Evolutionary conservation across 176 grass and related monocot genomes (phyloP).

Genomic region (Microstegium vimineum): DNA sequence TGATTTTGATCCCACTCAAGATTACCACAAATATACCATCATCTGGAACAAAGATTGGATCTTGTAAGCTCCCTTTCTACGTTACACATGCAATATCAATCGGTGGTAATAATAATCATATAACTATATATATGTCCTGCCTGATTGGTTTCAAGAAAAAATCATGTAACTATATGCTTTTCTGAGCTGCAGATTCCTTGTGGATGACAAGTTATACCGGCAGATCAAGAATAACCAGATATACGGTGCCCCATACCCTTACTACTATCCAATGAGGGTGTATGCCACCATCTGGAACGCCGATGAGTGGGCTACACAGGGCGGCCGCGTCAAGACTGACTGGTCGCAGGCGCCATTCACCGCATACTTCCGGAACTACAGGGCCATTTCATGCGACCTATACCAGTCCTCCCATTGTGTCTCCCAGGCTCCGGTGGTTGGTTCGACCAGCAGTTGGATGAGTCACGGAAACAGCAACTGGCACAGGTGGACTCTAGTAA

Average conservation of each 20-base stretch:
- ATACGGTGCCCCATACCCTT: slow-evolving; percentile 39
- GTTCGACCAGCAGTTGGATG: slow-evolving; percentile 34
- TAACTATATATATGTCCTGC: neutral
- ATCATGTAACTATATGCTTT: too few species aligned
- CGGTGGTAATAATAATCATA: neutral
- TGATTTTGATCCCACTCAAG: slow-evolving; percentile 66
- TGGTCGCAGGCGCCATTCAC: slow-evolving; percentile 60
- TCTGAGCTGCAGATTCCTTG: slow-evolving; percentile 62
- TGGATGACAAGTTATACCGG: slow-evolving; percentile 49
- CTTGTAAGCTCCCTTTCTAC: slow-evolving; percentile 38
- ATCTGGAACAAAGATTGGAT: slow-evolving; percentile 48
- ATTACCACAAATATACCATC: slow-evolving; percentile 75
- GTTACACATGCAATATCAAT: neutral
- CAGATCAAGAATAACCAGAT: slow-evolving; percentile 49
- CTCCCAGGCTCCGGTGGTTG: slow-evolving; percentile 14
- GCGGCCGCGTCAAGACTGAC: slow-evolving; percentile 56
- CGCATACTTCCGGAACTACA: slow-evolving; percentile 63
- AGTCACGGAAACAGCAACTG: slow-evolving; percentile 28
- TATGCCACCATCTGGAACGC: slow-evolving; percentile 60
- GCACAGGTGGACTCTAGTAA: slow-evolving; percentile 28
- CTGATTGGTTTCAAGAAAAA: too few species aligned
- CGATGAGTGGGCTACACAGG: slow-evolving; percentile 64
- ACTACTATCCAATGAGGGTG: slow-evolving; percentile 52
- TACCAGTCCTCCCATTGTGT: slow-evolving; percentile 14
- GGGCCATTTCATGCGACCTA: slow-evolving; percentile 19